phyloP scores from a whole-genome alignment of 352 stramenopile genomes.

The Globisporangium spinosum region DNA sequence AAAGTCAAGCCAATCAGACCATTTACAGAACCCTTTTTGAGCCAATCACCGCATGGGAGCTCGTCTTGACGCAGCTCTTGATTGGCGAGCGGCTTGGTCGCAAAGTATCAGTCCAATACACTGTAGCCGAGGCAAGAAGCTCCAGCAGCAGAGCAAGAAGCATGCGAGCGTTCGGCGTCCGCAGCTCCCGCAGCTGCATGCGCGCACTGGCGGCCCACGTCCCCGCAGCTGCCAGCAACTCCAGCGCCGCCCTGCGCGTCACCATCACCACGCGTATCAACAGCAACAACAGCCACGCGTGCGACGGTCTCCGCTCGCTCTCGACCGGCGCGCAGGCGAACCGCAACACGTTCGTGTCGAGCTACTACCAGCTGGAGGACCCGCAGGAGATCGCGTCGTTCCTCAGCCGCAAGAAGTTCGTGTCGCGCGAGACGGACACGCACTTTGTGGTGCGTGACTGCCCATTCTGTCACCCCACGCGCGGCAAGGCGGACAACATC shows the following conservation, averaged over 20 bases:
- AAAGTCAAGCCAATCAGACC: slow-evolving; percentile 11
- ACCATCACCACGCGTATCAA: background rate
- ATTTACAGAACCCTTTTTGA: background rate
- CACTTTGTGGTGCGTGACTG: slow-evolving; percentile 83
- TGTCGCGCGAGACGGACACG: slow-evolving; percentile 61
- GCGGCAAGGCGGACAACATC: slow-evolving; percentile 81
- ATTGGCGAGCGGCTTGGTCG: slow-evolving; percentile 11
- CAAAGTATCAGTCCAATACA: slow-evolving; percentile 5
- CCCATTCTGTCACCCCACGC: slow-evolving; percentile 84
- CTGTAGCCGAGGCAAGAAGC: background rate
- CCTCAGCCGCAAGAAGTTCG: slow-evolving; percentile 68
- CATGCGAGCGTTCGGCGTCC: slow-evolving; percentile 26
- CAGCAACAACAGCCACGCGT: slow-evolving; percentile 3
- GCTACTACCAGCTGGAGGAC: slow-evolving; percentile 71
- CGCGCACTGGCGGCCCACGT: slow-evolving; percentile 6
- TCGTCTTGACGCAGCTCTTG: slow-evolving; percentile 2
- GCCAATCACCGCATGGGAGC: background rate
- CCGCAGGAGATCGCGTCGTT: slow-evolving; percentile 64
- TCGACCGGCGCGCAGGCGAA: slow-evolving; percentile 21
- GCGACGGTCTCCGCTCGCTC: slow-evolving; percentile 16
- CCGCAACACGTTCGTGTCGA: slow-evolving; percentile 68
- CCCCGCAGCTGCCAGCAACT: background rate
- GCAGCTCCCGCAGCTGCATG: slow-evolving; percentile 18
- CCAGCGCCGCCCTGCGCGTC: background rate
- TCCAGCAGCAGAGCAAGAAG: background rate